Percentiles rank a stretch among this genome's conserved stretches.
These are phyloP conservation scores for Neolentinus lepideus DNA, from an alignment of 1,284 basidiomycete species.

Conservation along the genomic window DNA sequence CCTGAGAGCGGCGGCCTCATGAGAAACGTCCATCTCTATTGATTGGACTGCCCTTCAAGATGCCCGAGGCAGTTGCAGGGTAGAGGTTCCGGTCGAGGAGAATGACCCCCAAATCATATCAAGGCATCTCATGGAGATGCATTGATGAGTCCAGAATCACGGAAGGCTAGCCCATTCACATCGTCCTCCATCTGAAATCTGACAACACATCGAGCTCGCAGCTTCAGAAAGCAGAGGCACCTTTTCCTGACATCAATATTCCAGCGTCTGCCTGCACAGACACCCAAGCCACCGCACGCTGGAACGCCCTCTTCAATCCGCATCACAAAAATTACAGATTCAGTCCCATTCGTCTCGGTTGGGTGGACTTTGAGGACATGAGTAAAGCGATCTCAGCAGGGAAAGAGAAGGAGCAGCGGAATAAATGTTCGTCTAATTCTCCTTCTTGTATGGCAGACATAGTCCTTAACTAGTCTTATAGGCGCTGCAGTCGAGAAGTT, in stretches of 20 bases:
- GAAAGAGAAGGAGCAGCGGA: slow-evolving; percentile 35
- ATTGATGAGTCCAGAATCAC: slow-evolving; percentile 15
- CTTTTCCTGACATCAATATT: slow-evolving; percentile 54
- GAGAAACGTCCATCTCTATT: slow-evolving; percentile 45
- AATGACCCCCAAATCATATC: slow-evolving; percentile 18
- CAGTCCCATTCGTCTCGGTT: slow-evolving; percentile 71
- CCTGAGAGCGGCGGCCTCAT: slow-evolving; percentile 52
- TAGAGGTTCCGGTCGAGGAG: slow-evolving; percentile 14
- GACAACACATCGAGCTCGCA: slow-evolving; percentile 17
- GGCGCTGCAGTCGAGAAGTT: slow-evolving; percentile 61
- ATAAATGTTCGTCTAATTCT: slow-evolving; percentile 30
- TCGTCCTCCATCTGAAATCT: slow-evolving; percentile 33
- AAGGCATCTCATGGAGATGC: not conserved
- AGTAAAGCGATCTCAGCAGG: slow-evolving; percentile 23
- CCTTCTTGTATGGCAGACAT: slow-evolving; percentile 1
- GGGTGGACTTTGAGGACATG: slow-evolving; percentile 64
- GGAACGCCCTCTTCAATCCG: slow-evolving; percentile 40
- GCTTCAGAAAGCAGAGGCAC: slow-evolving; percentile 20
- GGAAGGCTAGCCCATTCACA: slow-evolving; percentile 59
- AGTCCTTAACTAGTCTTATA: slow-evolving; percentile 10
- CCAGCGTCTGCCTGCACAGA: slow-evolving; percentile 53
- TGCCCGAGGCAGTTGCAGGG: slow-evolving; percentile 6
- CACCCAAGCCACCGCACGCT: slow-evolving; percentile 36
- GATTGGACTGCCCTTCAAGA: not conserved
- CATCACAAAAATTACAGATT: slow-evolving; percentile 58